Conservation (phyloP, 176 grass and related monocot genomes). For the Cymbopogon citratus region DNA sequence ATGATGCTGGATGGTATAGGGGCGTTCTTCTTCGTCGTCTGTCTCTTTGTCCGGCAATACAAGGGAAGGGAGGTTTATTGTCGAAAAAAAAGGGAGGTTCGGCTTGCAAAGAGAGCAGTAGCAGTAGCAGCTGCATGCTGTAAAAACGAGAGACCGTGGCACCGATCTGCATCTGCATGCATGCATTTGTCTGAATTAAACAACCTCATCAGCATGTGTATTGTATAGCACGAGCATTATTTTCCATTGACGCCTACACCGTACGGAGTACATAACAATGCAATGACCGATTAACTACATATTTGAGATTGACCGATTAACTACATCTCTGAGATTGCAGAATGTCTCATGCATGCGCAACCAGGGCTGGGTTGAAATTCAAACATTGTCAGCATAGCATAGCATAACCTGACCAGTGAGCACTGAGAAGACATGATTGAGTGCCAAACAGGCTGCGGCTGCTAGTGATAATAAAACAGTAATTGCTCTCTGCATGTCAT, state of each 20-base stretch:
- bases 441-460: not conserved
- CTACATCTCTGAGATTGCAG: not conserved
- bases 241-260: not conserved
- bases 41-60: too few relatives aligned
- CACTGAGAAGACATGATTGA: not conserved
- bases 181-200: not conserved
- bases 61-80: too few relatives aligned
- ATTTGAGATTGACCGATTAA: too few relatives aligned
- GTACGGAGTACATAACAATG: too few relatives aligned
- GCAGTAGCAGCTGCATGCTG: too few relatives aligned
- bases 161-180: not conserved
- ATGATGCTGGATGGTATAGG: too few relatives aligned
- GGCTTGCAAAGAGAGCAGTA: too few relatives aligned
- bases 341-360: too few relatives aligned
- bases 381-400: not conserved
- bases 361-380: not conserved
- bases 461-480: not conserved
- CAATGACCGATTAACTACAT: too few relatives aligned
- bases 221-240: too few relatives aligned
- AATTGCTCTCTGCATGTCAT: not conserved
- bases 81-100: too few relatives aligned
- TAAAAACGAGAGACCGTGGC: not conserved
- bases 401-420: not conserved
- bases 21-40: too few relatives aligned
- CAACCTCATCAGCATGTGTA: not conserved